Conservation (phyloP, 495 filamentous ascomycete species). For the Podospora bellae-mahoneyi region DNA sequence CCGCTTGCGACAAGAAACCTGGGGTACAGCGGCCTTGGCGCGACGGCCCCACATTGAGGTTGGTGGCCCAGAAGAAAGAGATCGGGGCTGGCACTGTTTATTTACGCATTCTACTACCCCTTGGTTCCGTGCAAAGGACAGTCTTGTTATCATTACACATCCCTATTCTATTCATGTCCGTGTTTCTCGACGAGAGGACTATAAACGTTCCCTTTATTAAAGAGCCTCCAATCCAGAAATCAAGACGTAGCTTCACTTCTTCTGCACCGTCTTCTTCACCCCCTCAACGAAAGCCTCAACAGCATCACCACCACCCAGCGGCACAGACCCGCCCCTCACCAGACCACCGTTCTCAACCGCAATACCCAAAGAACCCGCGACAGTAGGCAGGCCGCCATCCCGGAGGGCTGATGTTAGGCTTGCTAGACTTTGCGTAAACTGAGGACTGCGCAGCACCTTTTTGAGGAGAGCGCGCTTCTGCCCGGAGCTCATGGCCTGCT, state of each 20-base stretch:
- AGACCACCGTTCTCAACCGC: constrained; percentile 78
- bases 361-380: constrained; percentile 80
- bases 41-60: not conserved
- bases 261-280: constrained; percentile 71
- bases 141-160: not conserved
- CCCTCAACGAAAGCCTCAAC: constrained; percentile 89
- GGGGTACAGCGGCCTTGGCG: not conserved
- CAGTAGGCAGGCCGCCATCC: constrained; percentile 87
- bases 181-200: not conserved
- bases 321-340: constrained; percentile 68
- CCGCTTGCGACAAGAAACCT: not conserved
- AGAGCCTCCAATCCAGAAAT: not conserved
- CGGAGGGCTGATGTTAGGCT: constrained; percentile 82
- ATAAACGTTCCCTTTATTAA: not conserved
- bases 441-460: constrained; percentile 83
- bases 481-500: constrained; percentile 65
- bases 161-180: not conserved
- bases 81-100: not conserved
- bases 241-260: constrained; percentile 30
- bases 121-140: not conserved
- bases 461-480: constrained; percentile 81
- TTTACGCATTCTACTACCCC: not conserved
- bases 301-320: constrained; percentile 82
- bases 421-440: constrained; percentile 80
- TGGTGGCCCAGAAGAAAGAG: not conserved